These are phyloP conservation scores for Candida loeiensis DNA, from an alignment of 805 yeast genomes.

Conservation along the genomic window DNA sequence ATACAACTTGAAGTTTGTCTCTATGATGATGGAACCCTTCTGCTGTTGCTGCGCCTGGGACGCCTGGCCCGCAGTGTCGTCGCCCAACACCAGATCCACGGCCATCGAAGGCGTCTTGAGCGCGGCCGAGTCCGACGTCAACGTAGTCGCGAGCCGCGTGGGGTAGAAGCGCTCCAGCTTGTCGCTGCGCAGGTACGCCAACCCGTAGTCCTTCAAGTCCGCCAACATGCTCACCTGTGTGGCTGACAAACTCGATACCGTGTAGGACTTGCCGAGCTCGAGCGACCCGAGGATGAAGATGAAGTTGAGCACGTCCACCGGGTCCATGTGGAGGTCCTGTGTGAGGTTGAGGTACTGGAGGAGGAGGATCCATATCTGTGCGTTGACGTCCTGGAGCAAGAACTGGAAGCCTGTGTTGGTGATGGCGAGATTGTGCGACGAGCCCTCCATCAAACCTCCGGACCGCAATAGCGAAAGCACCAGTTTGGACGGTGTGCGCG, in stretches of 20 bases:
- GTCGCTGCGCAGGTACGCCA: slow-evolving; percentile 63
- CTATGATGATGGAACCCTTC: slow-evolving; percentile 76
- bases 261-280: slow-evolving; percentile 85
- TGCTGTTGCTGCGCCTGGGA: slow-evolving; percentile 10
- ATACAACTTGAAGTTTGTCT: slow-evolving; percentile 89
- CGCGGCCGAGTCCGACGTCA: slow-evolving; percentile 79
- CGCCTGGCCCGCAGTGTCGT: slow-evolving; percentile 17
- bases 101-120: slow-evolving; percentile 72
- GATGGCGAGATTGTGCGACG: slow-evolving; percentile 51
- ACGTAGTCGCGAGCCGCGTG: slow-evolving; percentile 82
- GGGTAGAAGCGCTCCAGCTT: slow-evolving; percentile 74
- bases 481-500: slow-evolving; percentile 70
- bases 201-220: slow-evolving; percentile 87
- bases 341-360: slow-evolving; percentile 85
- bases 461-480: slow-evolving; percentile 72
- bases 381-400: slow-evolving; percentile 83
- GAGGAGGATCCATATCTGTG: slow-evolving; percentile 91
- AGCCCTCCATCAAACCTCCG: slow-evolving; percentile 84
- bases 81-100: slow-evolving; percentile 58
- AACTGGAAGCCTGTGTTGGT: slow-evolving; percentile 95
- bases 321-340: slow-evolving; percentile 83
- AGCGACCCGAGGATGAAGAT: slow-evolving; percentile 90
- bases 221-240: slow-evolving; percentile 85
- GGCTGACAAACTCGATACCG: slow-evolving; percentile 62
- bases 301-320: slow-evolving; percentile 92